Evolutionary conservation across 2,329 filamentous ascomycete species (phyloP).

Genomic region (Pestalotiopsis sp.): DNA sequence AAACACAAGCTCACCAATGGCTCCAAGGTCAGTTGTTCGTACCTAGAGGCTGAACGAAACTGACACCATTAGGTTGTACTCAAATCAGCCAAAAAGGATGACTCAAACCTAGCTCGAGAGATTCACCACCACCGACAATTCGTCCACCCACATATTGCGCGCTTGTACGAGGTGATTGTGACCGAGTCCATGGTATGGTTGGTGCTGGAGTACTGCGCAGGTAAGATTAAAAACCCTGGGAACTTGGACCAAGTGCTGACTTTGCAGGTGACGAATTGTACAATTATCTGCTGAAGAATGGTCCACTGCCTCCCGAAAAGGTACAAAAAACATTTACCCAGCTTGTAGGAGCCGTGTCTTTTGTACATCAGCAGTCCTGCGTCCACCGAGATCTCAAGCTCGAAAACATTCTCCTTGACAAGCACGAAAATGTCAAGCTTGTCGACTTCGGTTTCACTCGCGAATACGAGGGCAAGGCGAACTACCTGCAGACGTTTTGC

Average conservation of each 20-base stretch:
- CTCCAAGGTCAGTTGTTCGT: constrained; percentile 71
- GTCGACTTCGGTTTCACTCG: constrained; percentile 98
- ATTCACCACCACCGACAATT: constrained; percentile 99
- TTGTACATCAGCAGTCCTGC: constrained; percentile 93
- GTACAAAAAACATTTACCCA: constrained; percentile 97
- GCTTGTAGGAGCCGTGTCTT: constrained; percentile 90
- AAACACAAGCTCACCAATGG: constrained; percentile 97
- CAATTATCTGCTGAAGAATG: constrained; percentile 89
- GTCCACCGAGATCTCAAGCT: constrained; percentile 97
- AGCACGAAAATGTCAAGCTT: constrained; percentile 94
- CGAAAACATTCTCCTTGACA: constrained; percentile 95
- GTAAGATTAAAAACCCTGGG: constrained; percentile 47
- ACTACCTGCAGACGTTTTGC: constrained; percentile 95
- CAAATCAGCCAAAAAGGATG: constrained; percentile 95
- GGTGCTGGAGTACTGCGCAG: constrained; percentile 93
- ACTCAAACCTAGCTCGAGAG: constrained; percentile 92
- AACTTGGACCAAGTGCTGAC: not conserved
- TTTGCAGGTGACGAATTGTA: constrained; percentile 87
- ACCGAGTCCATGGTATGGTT: constrained; percentile 95
- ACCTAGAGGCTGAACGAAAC: not conserved
- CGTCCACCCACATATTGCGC: constrained; percentile 93
- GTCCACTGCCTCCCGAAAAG: constrained; percentile 80
- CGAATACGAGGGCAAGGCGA: constrained; percentile 94
- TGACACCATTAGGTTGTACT: constrained; percentile 75
- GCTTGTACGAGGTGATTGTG: constrained; percentile 96